Evolutionary conservation across 176 grass and related monocot species (phyloP).

Genomic region (Tillandsia fasciculata): DNA sequence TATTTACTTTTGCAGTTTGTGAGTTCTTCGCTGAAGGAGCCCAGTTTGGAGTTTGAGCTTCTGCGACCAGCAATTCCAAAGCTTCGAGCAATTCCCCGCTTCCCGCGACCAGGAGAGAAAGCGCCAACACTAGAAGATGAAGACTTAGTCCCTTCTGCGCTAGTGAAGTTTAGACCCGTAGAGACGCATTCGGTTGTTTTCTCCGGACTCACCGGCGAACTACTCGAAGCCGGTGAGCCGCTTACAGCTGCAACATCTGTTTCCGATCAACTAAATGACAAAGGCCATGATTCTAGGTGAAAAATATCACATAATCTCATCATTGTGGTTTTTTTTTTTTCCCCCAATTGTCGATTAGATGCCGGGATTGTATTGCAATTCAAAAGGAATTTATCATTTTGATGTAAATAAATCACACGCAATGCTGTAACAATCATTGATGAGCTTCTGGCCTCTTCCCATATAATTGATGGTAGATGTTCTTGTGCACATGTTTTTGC

Average conservation of each 20-base stretch:
- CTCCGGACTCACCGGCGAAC: conserved; percentile 54
- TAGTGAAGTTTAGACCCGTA: conserved; percentile 63
- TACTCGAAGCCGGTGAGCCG: conserved; percentile 56
- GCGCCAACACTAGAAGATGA: conserved; percentile 57
- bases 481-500: no score
- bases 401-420: no score
- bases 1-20: conserved; percentile 46
- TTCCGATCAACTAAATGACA: not conserved
- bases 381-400: no score
- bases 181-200: conserved; percentile 58
- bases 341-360: not conserved
- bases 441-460: no score
- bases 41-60: conserved; percentile 70
- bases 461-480: no score
- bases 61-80: conserved; percentile 45
- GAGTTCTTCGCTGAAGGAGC: conserved; percentile 59
- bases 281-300: not conserved
- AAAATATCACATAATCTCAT: not conserved
- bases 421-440: no score
- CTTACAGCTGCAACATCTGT: conserved; percentile 22
- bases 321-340: conserved; percentile 1
- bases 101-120: conserved; percentile 35
- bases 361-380: no score
- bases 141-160: conserved; percentile 60
- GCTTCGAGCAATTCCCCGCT: conserved; percentile 38